Evolutionary conservation across 225 moss, liverwort and hornwort species (phyloP).

Genomic region (Neckera pumila): DNA sequence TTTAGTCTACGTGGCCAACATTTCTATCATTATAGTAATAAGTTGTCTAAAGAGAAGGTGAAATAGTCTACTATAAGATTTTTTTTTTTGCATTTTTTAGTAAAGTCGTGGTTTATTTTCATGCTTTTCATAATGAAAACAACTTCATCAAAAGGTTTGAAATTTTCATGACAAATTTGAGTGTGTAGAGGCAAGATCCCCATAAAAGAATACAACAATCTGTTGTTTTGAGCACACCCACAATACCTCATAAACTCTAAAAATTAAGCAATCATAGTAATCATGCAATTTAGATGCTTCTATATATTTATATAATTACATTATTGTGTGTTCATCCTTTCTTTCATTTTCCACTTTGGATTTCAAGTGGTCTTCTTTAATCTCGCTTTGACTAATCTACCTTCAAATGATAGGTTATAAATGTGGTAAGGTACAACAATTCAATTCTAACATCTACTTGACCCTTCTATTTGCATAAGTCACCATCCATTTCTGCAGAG

Average conservation of each 20-base stretch:
- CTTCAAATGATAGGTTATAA: too few species aligned
- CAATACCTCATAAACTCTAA: background rate
- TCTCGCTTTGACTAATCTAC: too few species aligned
- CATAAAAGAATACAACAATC: background rate
- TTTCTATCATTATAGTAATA: background rate
- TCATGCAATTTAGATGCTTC: background rate
- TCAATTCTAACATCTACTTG: too few species aligned
- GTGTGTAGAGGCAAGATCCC: background rate
- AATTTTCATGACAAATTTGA: background rate
- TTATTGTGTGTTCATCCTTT: background rate
- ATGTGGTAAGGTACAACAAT: background rate
- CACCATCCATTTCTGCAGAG: fast-evolving
- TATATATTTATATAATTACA: background rate
- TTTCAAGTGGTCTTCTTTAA: too few species aligned
- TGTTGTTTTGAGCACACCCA: background rate
- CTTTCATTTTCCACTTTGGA: too few species aligned
- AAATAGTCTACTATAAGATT: background rate
- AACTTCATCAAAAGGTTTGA: background rate
- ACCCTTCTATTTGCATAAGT: too few species aligned
- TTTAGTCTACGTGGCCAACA: fast-evolving
- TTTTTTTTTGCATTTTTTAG: background rate
- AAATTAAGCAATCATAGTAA: background rate
- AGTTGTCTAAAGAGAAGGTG: background rate
- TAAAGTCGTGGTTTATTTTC: background rate
- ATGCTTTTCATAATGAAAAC: background rate